Evolutionary conservation across 768 basidiomycete genomes (phyloP), one percentile per base, ranked within the genome.

Genomic region (Podaxis sp.): DNA sequence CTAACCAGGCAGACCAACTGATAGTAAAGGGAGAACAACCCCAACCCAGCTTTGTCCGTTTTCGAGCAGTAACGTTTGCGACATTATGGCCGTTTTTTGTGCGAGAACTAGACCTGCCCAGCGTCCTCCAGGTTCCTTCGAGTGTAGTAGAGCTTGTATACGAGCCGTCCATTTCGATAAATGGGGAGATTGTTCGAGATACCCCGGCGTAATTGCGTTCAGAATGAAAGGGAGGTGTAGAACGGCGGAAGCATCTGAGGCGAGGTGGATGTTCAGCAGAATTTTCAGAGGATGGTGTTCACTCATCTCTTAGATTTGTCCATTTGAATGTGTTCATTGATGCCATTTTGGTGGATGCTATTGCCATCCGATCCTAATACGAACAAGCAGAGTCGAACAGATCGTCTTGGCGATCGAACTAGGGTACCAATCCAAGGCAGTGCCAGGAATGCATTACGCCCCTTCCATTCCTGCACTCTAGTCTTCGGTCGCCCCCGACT

Each of bases 51-150:
- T 78, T 65, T 88, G 85, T 2, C 90, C 88, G 63, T 75, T 82
- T 59, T 93, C 90, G 57, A 89, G 72, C 79, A 93, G 84, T 6
- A 86, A 63, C 10, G 71, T 68, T 67, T 76, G 84, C 1, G 88
- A 90, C 42, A 84, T 69, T 23, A 77, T 64, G 0, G 87, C 81
- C 9, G 87, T 87, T 64, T 83, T 85, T 65, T 86, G 76, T 1
- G 92, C 91, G 50, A 93, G 72, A 65, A 84, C 89, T 36, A 93
- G 76, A 7, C 90, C 92, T 21, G 88, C 86, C 92, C 92, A 94
- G 60, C 89, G 82, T 55, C 83, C 85, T 44, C 83, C 87, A n/a
- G 85, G 68, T 65, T 90, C 85, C 74, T 89, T 91, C 16, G 92
- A 87, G 67, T 89, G 87, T 52, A 93, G 76, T 55, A 93, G 75